phyloP scores from a whole-genome alignment of 1,284 basidiomycete species.

The Cryptococcus sp. region DNA sequence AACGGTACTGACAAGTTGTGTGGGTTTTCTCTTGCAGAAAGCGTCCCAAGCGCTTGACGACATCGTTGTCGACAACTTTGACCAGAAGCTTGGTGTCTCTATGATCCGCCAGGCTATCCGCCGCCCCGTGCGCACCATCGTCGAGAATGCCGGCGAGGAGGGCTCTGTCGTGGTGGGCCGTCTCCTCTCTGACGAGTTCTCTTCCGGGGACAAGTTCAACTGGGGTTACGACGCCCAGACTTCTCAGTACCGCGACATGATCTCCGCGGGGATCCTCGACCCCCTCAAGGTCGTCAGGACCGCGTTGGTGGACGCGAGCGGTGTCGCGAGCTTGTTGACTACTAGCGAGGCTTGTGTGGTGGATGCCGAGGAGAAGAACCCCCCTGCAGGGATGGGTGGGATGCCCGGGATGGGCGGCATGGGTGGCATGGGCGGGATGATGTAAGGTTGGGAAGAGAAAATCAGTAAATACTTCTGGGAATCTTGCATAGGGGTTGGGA shows the following conservation, averaged over 20 bases:
- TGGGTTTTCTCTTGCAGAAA: constrained; percentile 62
- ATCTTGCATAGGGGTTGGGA: constrained; percentile 1
- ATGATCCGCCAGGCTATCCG: constrained; percentile 88
- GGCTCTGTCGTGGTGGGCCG: constrained; percentile 88
- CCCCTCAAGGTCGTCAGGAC: constrained; percentile 90
- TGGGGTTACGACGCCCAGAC: constrained; percentile 89
- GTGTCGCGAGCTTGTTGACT: constrained; percentile 85
- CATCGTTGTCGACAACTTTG: constrained; percentile 86
- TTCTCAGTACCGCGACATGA: constrained; percentile 93
- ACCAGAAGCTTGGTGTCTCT: constrained; percentile 92
- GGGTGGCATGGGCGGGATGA: constrained; percentile 59
- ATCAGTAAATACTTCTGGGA: constrained; percentile 3
- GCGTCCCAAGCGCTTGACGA: constrained; percentile 77
- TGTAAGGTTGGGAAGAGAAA: constrained; percentile 40
- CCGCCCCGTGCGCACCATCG: constrained; percentile 81
- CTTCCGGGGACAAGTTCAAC: constrained; percentile 59
- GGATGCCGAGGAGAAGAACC: constrained; percentile 79
- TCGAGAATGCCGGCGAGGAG: constrained; percentile 94
- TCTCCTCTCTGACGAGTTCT: constrained; percentile 55
- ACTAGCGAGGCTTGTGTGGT: constrained; percentile 92
- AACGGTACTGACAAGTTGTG: constrained; percentile 5
- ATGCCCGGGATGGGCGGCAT: constrained; percentile 49
- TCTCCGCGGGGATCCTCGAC: constrained; percentile 89
- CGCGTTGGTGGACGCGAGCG: constrained; percentile 77
- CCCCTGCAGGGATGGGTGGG: constrained; percentile 54